Base-by-base conservation (phyloP, 805 yeast genomes). In the Wickerhamomyces strasburgensis region DNA sequence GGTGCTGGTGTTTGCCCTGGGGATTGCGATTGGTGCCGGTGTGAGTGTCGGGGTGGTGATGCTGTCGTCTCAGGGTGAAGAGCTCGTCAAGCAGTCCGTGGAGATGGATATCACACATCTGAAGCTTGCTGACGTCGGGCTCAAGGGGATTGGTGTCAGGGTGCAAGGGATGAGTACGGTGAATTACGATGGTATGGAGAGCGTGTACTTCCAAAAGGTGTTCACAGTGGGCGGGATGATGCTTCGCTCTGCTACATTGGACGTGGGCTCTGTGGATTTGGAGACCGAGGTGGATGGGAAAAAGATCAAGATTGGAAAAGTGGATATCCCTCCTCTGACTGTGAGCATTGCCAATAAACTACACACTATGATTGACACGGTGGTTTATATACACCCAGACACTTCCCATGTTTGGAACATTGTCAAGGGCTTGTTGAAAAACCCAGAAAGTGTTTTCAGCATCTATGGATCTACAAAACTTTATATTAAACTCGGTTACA, bases 401-500 rank as follows among this genome's bases (percentile, higher is more conserved):
- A 39, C 63, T 0, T 43, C 42, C 5, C 61, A 62, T 11, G 54
- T 62, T 5, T 38, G 62, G 15, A 58, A 56, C 3, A 40, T 62
- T n/a, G 43, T 67, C 13, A 64, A 59, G 35, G 43, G 50, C 27
- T 29, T 67, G 5, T 26, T 66, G 7, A 17, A 43, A 3, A 43
- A 61, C 18, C 63, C 68, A 3, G 57, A 54, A 31, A 41, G 60
- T 3, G 41, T 51, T 1, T 46, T 65, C 28, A 54, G 56, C 34
- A 38, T 67, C 6, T 51, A 51, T 34, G 71, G 70, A 3, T 54
- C 57, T 29, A 62, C 69, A 0, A 39, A 39, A 1, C 54, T 67
- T 21, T 49, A 51, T 11, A 34, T 67, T 2, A 47, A 49, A n/a
- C 38, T 64, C 27, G 67, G 66, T 3, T 50, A 43, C 24, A 26